A percentile compares a stretch with the other conserved stretches of the same genome.
These are phyloP conservation scores for Penicillium paxilli DNA, from an alignment of 495 filamentous ascomycete genomes.

Conservation along the genomic window DNA sequence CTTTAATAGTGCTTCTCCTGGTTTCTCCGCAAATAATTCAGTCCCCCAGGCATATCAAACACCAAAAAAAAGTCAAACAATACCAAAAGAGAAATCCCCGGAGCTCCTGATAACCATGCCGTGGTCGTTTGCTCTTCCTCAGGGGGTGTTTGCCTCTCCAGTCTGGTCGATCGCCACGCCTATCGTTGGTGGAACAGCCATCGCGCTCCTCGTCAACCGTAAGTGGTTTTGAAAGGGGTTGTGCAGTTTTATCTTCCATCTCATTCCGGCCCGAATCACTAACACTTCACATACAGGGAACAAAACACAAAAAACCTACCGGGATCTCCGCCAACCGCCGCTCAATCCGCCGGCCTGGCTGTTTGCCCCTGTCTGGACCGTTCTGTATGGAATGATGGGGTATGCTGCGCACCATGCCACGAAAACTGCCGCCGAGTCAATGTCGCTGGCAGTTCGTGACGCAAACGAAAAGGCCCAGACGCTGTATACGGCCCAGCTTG, in stretches of 20 bases:
- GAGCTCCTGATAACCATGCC: slow-evolving; percentile 29
- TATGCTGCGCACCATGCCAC: slow-evolving; percentile 76
- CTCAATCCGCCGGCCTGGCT: slow-evolving; percentile 73
- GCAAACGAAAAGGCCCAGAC: slow-evolving; percentile 41
- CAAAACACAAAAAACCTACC: slow-evolving; percentile 62
- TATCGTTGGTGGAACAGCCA: slow-evolving; percentile 27
- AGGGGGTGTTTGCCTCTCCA: slow-evolving; percentile 35
- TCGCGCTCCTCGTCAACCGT: slow-evolving; percentile 38
- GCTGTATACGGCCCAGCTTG: slow-evolving; percentile 82
- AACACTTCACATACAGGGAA: slow-evolving; percentile 35
- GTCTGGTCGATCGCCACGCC: slow-evolving; percentile 34
- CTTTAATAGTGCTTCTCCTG: background rate
- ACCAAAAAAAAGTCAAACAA: background rate
- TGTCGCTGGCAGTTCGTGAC: slow-evolving; percentile 28
- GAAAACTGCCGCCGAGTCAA: slow-evolving; percentile 51
- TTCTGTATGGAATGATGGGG: slow-evolving; percentile 86
- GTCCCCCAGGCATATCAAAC: background rate
- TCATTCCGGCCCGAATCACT: background rate
- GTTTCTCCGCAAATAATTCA: background rate
- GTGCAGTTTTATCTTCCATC: background rate
- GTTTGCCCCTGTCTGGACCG: slow-evolving; percentile 85
- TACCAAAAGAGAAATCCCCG: background rate
- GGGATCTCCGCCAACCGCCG: slow-evolving; percentile 73
- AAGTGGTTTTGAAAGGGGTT: slow-evolving; percentile 2
- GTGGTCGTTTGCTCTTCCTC: slow-evolving; percentile 38